Percentiles rank a stretch among this genome's conserved stretches.
phyloP scores from a whole-genome alignment of 2,329 filamentous ascomycete species.

The Plenodomus biglobosus region DNA sequence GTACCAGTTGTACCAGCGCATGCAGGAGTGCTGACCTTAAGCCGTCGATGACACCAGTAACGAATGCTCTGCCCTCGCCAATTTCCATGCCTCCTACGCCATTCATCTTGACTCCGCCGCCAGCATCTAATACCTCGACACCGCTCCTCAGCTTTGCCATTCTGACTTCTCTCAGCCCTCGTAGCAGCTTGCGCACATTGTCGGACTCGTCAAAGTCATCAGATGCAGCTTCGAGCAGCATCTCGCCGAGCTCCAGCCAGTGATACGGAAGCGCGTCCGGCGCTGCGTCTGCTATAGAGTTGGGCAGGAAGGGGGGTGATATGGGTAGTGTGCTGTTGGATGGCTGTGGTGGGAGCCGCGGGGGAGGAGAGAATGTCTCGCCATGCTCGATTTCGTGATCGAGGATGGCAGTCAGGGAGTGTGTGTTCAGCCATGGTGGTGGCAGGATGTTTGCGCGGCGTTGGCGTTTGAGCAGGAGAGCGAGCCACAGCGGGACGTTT shows the following conservation, averaged over 20 bases:
- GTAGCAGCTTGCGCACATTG: conserved; percentile 70
- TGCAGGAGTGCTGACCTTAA: conserved; percentile 57
- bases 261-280: conserved; percentile 81
- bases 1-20: too few species aligned
- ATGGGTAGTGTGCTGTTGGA: conserved; percentile 42
- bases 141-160: conserved; percentile 85
- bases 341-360: conserved; percentile 65
- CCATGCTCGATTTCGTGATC: conserved; percentile 75
- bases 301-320: conserved; percentile 73
- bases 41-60: conserved; percentile 83
- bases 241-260: conserved; percentile 89
- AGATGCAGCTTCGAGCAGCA: conserved; percentile 78
- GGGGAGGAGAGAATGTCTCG: conserved; percentile 72
- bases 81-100: conserved; percentile 94
- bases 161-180: conserved; percentile 83
- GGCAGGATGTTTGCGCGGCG: conserved; percentile 89
- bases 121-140: conserved; percentile 69
- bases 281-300: conserved; percentile 69
- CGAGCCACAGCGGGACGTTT: conserved; percentile 87
- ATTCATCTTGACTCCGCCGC: conserved; percentile 70
- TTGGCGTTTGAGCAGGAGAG: conserved; percentile 91
- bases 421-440: conserved; percentile 81
- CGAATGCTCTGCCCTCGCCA: conserved; percentile 80
- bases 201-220: conserved; percentile 79
- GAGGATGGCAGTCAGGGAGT: conserved; percentile 75